Evolutionary conservation across 2,329 filamentous ascomycete genomes (phyloP).

Genomic region (Didymella keratinophila): DNA sequence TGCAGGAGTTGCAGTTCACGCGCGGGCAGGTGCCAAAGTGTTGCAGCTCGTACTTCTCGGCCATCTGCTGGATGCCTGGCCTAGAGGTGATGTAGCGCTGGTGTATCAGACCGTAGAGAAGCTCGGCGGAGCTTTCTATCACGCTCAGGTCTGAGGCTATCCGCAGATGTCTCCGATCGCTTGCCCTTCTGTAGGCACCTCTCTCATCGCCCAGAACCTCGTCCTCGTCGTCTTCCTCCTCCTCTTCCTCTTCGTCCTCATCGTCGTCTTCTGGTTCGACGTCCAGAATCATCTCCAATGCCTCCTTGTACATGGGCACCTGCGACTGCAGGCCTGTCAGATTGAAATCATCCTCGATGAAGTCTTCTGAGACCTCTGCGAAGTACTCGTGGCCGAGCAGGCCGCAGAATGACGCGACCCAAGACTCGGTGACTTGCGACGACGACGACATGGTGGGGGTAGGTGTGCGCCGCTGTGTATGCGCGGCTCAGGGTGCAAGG

Average conservation of each 20-base stretch:
- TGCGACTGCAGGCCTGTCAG: slow-evolving; percentile 93
- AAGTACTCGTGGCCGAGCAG: slow-evolving; percentile 98
- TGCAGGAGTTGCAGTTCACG: slow-evolving; percentile 87
- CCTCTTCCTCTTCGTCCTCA: slow-evolving; percentile 79
- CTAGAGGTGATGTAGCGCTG: slow-evolving; percentile 98
- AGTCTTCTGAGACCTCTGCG: slow-evolving; percentile 97
- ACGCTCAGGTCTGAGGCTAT: slow-evolving; percentile 93
- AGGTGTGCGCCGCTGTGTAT: slow-evolving; percentile 26
- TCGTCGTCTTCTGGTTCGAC: slow-evolving; percentile 95
- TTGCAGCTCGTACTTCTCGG: slow-evolving; percentile 96
- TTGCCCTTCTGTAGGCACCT: slow-evolving; percentile 60
- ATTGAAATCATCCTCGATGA: slow-evolving; percentile 99
- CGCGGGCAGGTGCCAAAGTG: slow-evolving; percentile 97
- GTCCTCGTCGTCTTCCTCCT: slow-evolving; percentile 67
- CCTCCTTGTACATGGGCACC: slow-evolving; percentile 99
- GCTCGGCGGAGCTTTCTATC: slow-evolving; percentile 96
- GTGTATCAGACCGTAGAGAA: slow-evolving; percentile 97
- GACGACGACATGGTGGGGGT: slow-evolving; percentile 61
- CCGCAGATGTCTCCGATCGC: slow-evolving; percentile 75
- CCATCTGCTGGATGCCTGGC: slow-evolving; percentile 98
- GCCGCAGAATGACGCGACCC: slow-evolving; percentile 97
- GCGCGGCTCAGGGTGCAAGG: slow-evolving; percentile 28
- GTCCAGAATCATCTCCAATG: slow-evolving; percentile 98
- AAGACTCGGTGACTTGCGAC: slow-evolving; percentile 77
- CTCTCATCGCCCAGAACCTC: slow-evolving; percentile 59